Evolutionary conservation across 1,284 basidiomycete species (phyloP).

Genomic region (Sphagnurus paluster): DNA sequence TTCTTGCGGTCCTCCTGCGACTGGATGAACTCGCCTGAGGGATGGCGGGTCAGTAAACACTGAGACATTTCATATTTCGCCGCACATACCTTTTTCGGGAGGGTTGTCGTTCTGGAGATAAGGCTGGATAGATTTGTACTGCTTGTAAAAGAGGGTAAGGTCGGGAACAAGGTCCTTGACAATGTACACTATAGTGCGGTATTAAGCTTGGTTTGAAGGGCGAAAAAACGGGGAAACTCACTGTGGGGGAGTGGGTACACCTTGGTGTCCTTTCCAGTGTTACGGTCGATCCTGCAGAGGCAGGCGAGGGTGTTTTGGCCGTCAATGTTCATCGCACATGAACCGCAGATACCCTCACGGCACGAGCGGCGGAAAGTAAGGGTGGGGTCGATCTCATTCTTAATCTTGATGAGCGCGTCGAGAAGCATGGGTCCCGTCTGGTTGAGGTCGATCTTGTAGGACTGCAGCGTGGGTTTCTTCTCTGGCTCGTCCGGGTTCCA

Average conservation of each 20-base stretch:
- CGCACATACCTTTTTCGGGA: conserved; percentile 59
- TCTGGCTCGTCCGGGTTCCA: conserved; percentile 98
- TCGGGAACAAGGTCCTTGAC: conserved; percentile 97
- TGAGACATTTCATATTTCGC: neutral
- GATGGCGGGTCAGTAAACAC: neutral
- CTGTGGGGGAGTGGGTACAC: conserved; percentile 99
- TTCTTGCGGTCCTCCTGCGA: conserved; percentile 91
- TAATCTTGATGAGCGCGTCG: conserved; percentile 97
- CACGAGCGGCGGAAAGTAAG: conserved; percentile 96
- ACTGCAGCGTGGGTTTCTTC: conserved; percentile 90
- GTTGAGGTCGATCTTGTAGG: conserved; percentile 92
- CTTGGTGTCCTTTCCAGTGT: conserved; percentile 74
- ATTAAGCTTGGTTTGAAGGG: neutral
- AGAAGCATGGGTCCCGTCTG: conserved; percentile 96
- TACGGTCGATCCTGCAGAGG: conserved; percentile 92
- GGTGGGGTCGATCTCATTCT: conserved; percentile 97
- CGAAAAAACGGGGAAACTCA: conserved; percentile 40
- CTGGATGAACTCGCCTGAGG: conserved; percentile 79
- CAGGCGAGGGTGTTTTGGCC: conserved; percentile 98
- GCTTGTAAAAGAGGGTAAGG: conserved; percentile 94
- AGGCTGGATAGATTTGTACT: conserved; percentile 99
- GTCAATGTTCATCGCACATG: conserved; percentile 99
- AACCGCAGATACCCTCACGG: conserved; percentile 97
- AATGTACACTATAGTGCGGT: conserved; percentile 79
- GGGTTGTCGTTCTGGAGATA: conserved; percentile 92